These are phyloP conservation scores for Rhododendron ferrugineum DNA, from an alignment of 148 eudicot genomes.

Conservation along the genomic window DNA sequence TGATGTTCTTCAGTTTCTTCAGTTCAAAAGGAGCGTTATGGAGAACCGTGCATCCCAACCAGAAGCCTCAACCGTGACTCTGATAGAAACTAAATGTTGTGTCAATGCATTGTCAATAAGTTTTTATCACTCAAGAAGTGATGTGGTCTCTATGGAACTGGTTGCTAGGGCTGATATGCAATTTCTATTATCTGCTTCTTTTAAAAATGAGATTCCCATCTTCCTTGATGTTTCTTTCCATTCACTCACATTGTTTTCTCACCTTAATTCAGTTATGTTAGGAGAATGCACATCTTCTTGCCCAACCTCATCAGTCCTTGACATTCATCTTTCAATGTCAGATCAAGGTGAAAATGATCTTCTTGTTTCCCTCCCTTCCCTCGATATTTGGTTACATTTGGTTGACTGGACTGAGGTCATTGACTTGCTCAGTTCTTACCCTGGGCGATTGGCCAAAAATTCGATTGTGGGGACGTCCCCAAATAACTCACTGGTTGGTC, in stretches of 20 bases:
- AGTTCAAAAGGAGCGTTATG: slow-evolving; percentile 33
- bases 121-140: slow-evolving; percentile 28
- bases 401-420: slow-evolving; percentile 61
- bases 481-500: slow-evolving; percentile 14
- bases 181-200: slow-evolving; percentile 46
- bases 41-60: slow-evolving; percentile 23
- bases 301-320: slow-evolving; percentile 47
- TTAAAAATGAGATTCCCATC: slow-evolving; percentile 36
- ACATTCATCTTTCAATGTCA: slow-evolving; percentile 32
- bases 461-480: slow-evolving; percentile 15
- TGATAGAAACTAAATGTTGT: slow-evolving; percentile 41
- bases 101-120: slow-evolving; percentile 40
- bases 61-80: slow-evolving; percentile 21
- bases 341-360: slow-evolving; percentile 33
- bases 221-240: slow-evolving; percentile 41
- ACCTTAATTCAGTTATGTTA: slow-evolving; percentile 36
- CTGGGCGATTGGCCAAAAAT: slow-evolving; percentile 18
- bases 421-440: slow-evolving; percentile 35
- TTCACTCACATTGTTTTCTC: slow-evolving; percentile 47
- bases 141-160: slow-evolving; percentile 25
- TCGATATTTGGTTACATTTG: slow-evolving; percentile 68
- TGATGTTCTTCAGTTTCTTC: slow-evolving; percentile 56
- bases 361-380: slow-evolving; percentile 49
- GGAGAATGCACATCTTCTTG: slow-evolving; percentile 42
- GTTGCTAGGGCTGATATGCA: slow-evolving; percentile 54